These are phyloP conservation scores for Wickerhamiella cacticola DNA, from an alignment of 805 yeast genomes.

Conservation along the genomic window DNA sequence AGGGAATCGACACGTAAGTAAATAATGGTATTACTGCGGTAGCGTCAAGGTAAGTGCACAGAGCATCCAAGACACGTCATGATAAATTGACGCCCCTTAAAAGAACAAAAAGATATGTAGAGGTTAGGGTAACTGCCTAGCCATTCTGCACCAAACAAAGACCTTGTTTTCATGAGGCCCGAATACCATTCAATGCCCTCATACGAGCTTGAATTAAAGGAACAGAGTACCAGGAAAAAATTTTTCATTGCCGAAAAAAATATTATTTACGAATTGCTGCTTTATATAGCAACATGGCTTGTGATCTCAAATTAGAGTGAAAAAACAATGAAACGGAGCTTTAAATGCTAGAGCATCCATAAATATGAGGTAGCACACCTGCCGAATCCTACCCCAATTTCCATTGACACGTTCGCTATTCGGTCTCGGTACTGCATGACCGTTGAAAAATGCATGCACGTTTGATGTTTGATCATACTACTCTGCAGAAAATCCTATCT, in stretches of 20 bases:
- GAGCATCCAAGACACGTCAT: too few species aligned
- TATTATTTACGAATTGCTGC: background rate
- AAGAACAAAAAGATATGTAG: background rate
- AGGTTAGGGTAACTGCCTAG: background rate
- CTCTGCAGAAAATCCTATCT: background rate
- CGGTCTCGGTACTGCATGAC: slow-evolving; percentile 1
- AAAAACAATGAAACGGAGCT: too few species aligned
- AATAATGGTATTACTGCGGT: too few species aligned
- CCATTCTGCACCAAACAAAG: background rate
- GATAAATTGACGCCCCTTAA: background rate
- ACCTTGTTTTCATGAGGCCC: background rate
- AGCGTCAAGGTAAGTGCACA: too few species aligned
- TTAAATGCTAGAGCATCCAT: too few species aligned
- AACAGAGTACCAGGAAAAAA: background rate
- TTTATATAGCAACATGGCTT: too few species aligned
- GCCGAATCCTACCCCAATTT: too few species aligned
- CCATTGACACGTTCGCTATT: background rate
- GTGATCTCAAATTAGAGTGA: too few species aligned
- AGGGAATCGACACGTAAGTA: too few species aligned
- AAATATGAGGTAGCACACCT: too few species aligned
- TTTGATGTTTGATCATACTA: background rate
- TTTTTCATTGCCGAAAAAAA: background rate
- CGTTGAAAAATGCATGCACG: slow-evolving; percentile 1
- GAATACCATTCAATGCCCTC: background rate
- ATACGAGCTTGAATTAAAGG: too few species aligned